Conservation (phyloP, 768 basidiomycete genomes). For the Collybiopsis luxurians region DNA sequence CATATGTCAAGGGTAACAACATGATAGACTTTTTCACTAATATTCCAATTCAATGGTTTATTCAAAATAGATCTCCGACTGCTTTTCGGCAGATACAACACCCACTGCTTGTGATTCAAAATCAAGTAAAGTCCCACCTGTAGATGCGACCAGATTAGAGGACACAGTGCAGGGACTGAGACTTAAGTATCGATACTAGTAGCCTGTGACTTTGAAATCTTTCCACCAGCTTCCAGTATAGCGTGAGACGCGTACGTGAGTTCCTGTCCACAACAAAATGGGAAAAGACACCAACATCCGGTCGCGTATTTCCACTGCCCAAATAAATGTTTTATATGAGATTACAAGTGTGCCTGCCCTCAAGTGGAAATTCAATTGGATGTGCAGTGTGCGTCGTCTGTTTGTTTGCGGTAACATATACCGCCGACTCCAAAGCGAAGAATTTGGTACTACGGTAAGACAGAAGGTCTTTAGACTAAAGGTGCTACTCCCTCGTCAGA, state of each 20-base stretch:
- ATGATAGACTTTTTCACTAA: too few relatives aligned
- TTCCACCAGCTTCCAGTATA: constrained; percentile 26
- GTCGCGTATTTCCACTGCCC: constrained; percentile 69
- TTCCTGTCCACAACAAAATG: background rate
- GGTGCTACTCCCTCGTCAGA: too few relatives aligned
- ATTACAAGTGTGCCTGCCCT: too few relatives aligned
- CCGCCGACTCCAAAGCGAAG: too few relatives aligned
- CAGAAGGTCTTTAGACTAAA: too few relatives aligned
- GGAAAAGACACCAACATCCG: constrained; percentile 49
- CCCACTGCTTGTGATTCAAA: constrained; percentile 39
- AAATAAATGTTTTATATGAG: too few relatives aligned
- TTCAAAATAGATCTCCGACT: constrained; percentile 14
- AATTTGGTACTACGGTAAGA: too few relatives aligned
- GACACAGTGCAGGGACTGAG: constrained; percentile 15
- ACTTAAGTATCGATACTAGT: constrained; percentile 39
- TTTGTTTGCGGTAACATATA: too few relatives aligned
- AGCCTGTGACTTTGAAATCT: constrained; percentile 29
- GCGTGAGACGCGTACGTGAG: background rate
- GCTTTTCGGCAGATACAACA: constrained; percentile 29
- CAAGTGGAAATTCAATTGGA: too few relatives aligned
- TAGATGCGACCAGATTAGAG: constrained; percentile 35
- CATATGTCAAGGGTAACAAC: too few relatives aligned
- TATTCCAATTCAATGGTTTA: too few relatives aligned
- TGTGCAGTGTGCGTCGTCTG: too few relatives aligned
- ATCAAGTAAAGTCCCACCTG: constrained; percentile 33